Conservation (phyloP, 2,329 filamentous ascomycete genomes). For the Westerdykella ornata region DNA sequence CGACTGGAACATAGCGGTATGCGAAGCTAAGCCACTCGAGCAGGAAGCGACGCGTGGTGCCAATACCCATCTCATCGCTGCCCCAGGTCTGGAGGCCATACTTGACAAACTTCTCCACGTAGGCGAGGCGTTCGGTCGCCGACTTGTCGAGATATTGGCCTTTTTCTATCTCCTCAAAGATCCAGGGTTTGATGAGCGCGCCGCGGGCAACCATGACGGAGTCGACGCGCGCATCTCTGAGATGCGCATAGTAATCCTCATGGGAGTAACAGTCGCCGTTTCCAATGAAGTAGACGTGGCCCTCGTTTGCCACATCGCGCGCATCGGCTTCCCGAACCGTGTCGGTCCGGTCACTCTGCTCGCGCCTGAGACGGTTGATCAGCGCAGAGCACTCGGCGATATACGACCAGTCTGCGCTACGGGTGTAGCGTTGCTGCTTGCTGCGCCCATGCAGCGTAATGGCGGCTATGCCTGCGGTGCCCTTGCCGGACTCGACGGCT, state of each 20-base stretch:
- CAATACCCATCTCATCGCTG: conserved; percentile 87
- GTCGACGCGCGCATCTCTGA: conserved; percentile 74
- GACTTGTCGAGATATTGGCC: conserved; percentile 96
- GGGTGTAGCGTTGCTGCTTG: conserved; percentile 89
- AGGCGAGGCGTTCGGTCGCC: conserved; percentile 72
- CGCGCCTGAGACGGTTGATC: conserved; percentile 70
- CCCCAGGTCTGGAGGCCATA: conserved; percentile 95
- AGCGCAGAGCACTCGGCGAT: conserved; percentile 84
- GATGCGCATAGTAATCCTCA: conserved; percentile 72
- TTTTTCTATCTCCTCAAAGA: conserved; percentile 91
- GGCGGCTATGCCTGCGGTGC: conserved; percentile 70
- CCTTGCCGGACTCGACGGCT: conserved; percentile 57
- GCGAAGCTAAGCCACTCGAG: conserved; percentile 95
- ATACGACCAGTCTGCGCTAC: conserved; percentile 88
- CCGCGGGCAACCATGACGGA: conserved; percentile 97
- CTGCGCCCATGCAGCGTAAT: conserved; percentile 91
- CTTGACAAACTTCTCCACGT: conserved; percentile 81
- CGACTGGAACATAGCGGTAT: conserved; percentile 84
- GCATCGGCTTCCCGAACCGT: conserved; percentile 72
- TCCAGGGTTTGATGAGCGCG: conserved; percentile 94
- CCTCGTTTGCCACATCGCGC: conserved; percentile 60
- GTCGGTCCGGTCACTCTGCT: conserved; percentile 61
- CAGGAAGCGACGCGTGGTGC: conserved; percentile 83
- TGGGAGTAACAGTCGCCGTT: conserved; percentile 97
- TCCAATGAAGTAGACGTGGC: conserved; percentile 82